These are phyloP conservation scores for Staphylotrichum longicolle DNA, from an alignment of 495 filamentous ascomycete species.

Conservation along the genomic window DNA sequence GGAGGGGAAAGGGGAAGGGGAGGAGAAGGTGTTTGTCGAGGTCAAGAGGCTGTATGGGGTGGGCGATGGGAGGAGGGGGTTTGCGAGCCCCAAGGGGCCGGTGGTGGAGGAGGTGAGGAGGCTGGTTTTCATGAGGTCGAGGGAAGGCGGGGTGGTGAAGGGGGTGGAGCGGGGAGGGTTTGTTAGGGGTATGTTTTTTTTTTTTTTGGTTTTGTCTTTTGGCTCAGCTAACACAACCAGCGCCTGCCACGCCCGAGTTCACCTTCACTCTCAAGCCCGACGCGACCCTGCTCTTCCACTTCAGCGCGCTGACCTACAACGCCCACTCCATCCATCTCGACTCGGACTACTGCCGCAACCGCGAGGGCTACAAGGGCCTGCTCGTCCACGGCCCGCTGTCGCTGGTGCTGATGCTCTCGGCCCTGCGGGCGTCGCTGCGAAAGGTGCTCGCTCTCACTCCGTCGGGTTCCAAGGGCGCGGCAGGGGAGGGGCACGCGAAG, in stretches of 20 bases:
- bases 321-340: conserved; percentile 86
- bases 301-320: conserved; percentile 81
- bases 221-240: conserved; percentile 18
- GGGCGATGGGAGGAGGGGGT: not conserved
- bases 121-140: conserved; percentile 42
- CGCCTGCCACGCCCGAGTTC: conserved; percentile 48
- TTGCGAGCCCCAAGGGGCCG: not conserved
- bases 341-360: conserved; percentile 59
- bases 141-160: conserved; percentile 16
- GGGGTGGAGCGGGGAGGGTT: conserved; percentile 17
- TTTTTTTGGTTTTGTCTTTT: not conserved
- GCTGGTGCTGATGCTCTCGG: conserved; percentile 68
- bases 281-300: conserved; percentile 71
- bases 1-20: conserved; percentile 23
- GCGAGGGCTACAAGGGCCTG: conserved; percentile 70
- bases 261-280: conserved; percentile 61
- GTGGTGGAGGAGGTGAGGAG: conserved; percentile 37
- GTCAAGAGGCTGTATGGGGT: conserved; percentile 37
- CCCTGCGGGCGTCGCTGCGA: conserved; percentile 42
- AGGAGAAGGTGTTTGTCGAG: conserved; percentile 46
- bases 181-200: conserved; percentile 24
- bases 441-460: not conserved
- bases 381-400: conserved; percentile 85
- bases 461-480: not conserved
- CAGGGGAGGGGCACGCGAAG: conserved; percentile 22